Evolutionary conservation across 2,329 filamentous ascomycete genomes (phyloP), one percentile per base, ranked within the genome.

Genomic region (Ophiostoma ulmi): DNA sequence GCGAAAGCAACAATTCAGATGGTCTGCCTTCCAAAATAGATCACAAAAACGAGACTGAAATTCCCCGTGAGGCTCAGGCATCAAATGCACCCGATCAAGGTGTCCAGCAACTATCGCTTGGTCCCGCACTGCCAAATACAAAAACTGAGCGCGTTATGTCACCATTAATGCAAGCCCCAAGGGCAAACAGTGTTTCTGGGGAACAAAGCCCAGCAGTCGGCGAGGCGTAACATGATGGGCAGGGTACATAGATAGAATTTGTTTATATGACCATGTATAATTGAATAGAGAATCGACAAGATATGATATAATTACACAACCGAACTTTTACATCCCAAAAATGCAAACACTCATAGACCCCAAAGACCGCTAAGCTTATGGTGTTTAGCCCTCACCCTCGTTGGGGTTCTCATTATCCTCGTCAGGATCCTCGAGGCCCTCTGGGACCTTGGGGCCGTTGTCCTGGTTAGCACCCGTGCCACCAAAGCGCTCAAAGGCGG

Each of bases 401-500:
- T 75, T 73, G 1, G 72, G 71, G 22, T 73, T 74, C 68, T 73
- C 86, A 14, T 83, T 84, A 70, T 86, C 85, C 39, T 87, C 84
- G 2, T 83, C 85, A 0, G 85, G 78, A 75, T 84, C 79, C 76
- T 82, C 80, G 73, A 84, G 79, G 66, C 70, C 44, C 41, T n/a
- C 58, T 13, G 64, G 65, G 3, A 61, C 52, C 22, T 36, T 26
- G 17, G 41, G 67, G 1, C 31, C 39, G 14, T 48, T 44, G 10
- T 36, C 64, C 22, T 35, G n/a, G 22, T 44, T 36, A 26, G 35
- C 31, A 63, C 58, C 66, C 26, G 13, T 68, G 14, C 52, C 52
- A n/a, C 80, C 81, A 1, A 76, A 75, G 38, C 81, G 79, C 73
- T 83, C 80, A 73, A 85, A 84, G 0, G 88, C 87, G 7, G 86